Conservation (phyloP, 2,329 filamentous ascomycete genomes). For the Gaeumannomyces tritici region DNA sequence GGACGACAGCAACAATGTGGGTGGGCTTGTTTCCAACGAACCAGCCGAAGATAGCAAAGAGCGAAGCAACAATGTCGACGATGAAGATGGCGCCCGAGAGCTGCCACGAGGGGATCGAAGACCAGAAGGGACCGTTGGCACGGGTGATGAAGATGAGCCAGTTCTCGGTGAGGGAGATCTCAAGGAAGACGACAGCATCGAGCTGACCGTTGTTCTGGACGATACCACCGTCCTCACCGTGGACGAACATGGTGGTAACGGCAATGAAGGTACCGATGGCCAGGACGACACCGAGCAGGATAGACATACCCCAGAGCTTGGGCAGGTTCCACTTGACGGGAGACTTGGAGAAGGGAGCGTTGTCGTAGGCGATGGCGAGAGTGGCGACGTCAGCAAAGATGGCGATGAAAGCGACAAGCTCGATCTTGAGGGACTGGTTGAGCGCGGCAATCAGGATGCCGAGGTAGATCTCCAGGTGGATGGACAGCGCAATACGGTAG, state of each 20-base stretch:
- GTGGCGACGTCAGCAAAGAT: constrained; percentile 93
- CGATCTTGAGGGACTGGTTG: constrained; percentile 74
- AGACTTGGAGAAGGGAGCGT: constrained; percentile 74
- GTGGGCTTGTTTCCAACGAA: constrained; percentile 53
- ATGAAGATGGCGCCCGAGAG: constrained; percentile 66
- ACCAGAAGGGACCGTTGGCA: constrained; percentile 89
- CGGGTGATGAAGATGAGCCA: constrained; percentile 96
- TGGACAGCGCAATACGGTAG: constrained; percentile 86
- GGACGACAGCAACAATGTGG: constrained; percentile 68
- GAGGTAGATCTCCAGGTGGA: constrained; percentile 86
- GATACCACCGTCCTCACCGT: constrained; percentile 66
- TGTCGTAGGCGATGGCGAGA: constrained; percentile 87
- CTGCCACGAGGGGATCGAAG: constrained; percentile 80
- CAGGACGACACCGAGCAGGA: constrained; percentile 72
- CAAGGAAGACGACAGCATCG: constrained; percentile 77
- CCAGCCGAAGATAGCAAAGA: constrained; percentile 80
- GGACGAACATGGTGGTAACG: constrained; percentile 71
- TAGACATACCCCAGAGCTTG: constrained; percentile 88
- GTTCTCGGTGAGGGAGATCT: constrained; percentile 87
- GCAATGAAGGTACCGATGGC: constrained; percentile 83
- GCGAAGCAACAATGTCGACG: constrained; percentile 75
- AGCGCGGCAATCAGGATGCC: constrained; percentile 86
- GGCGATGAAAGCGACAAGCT: constrained; percentile 86
- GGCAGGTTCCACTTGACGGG: constrained; percentile 94
- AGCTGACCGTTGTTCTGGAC: constrained; percentile 80